These are phyloP conservation scores for Lojkania enalia DNA, from an alignment of 2,329 filamentous ascomycete genomes.

Conservation along the genomic window DNA sequence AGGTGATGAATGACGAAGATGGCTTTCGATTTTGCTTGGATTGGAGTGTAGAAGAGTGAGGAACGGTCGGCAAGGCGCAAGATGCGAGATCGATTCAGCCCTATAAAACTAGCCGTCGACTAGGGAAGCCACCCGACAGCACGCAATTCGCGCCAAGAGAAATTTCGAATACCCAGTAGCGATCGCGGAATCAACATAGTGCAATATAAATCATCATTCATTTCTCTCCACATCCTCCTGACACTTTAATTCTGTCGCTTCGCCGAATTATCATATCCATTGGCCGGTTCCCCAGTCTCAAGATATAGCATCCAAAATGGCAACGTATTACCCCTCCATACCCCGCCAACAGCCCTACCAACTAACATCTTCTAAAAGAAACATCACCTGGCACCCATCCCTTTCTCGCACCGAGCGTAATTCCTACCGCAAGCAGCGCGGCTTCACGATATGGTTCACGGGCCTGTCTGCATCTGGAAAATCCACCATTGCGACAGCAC, in stretches of 20 bases:
- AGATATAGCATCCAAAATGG: conserved; percentile 24
- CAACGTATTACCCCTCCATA: conserved; percentile 40
- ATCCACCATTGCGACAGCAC: conserved; percentile 92
- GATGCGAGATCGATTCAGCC: no score
- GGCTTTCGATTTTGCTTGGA: no score
- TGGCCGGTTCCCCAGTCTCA: neutral
- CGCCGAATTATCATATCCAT: neutral
- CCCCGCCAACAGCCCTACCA: conserved; percentile 22
- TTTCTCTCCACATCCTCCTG: neutral
- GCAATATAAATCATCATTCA: neutral
- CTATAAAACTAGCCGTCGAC: no score
- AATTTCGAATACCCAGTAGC: neutral
- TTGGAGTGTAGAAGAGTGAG: no score
- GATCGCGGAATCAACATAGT: conserved; percentile 1
- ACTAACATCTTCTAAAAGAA: conserved; percentile 55
- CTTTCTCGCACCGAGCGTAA: conserved; percentile 79
- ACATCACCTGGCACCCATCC: conserved; percentile 88
- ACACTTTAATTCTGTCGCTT: neutral
- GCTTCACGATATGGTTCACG: conserved; percentile 97
- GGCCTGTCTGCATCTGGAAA: conserved; percentile 96
- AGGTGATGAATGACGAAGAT: no score
- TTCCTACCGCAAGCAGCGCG: conserved; percentile 75
- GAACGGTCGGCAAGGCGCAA: no score
- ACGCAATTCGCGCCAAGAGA: conserved; percentile 6
- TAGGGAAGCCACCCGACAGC: neutral